These are phyloP conservation scores for Phytophthora brassicae DNA, from an alignment of 352 stramenopile species.

Conservation along the genomic window DNA sequence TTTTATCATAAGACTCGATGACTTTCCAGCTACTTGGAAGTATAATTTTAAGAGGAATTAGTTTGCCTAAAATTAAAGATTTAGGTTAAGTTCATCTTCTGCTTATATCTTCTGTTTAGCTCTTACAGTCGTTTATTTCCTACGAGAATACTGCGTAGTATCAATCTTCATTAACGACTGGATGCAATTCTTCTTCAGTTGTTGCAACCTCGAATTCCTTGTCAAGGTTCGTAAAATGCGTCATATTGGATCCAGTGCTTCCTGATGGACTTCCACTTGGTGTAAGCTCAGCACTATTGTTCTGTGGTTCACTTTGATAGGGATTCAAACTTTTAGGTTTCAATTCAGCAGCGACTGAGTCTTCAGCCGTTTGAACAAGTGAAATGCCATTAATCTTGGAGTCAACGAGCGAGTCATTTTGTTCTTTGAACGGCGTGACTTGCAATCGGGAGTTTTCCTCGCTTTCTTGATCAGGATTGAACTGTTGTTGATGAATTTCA, in stretches of 20 bases:
- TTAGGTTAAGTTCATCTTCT: too few species aligned
- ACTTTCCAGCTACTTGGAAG: too few species aligned
- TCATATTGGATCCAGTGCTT: constrained; percentile 1
- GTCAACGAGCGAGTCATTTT: constrained; percentile 7
- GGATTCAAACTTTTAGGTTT: constrained; percentile 13
- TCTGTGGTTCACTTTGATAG: constrained; percentile 35
- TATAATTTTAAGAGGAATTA: too few species aligned
- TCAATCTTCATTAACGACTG: not conserved
- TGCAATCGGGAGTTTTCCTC: constrained; percentile 5
- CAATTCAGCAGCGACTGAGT: not conserved
- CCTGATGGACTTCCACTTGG: constrained; percentile 20
- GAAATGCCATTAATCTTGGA: too few species aligned
- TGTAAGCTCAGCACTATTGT: constrained; percentile 30
- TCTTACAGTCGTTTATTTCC: not conserved
- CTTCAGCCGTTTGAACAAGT: not conserved
- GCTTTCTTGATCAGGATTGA: constrained; percentile 6
- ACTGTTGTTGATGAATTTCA: not conserved
- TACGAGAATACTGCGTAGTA: not conserved
- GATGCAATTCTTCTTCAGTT: not conserved
- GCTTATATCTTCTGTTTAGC: constrained; percentile 1
- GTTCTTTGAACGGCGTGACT: constrained; percentile 8
- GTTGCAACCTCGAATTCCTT: constrained; percentile 4
- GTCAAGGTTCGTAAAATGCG: constrained; percentile 2
- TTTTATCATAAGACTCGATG: constrained; percentile 13
- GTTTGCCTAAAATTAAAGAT: constrained; percentile 25